Conservation (phyloP, 164 flowering plant genomes). For the Chimonanthus salicifolius region DNA sequence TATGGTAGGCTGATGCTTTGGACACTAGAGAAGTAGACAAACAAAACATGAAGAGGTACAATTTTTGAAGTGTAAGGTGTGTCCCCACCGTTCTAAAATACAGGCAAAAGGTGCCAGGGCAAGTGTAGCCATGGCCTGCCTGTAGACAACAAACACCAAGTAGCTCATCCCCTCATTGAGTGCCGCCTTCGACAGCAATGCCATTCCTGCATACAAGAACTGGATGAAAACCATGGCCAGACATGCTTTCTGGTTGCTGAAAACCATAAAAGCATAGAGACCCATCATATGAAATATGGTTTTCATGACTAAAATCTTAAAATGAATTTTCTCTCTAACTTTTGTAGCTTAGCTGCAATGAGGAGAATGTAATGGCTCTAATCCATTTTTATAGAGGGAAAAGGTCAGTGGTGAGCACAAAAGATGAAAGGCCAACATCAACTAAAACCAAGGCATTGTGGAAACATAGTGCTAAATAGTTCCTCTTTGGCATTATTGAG, state of each 20-base stretch:
- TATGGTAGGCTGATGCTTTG: neutral
- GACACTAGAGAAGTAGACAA: neutral
- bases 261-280: constrained; percentile 1
- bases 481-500: neutral
- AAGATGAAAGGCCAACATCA: neutral
- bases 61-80: neutral
- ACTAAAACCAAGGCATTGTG: constrained; percentile 5
- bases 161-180: constrained; percentile 18
- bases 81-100: constrained; percentile 16
- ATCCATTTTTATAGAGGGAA: constrained; percentile 5
- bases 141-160: constrained; percentile 20
- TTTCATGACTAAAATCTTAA: neutral
- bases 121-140: constrained; percentile 19
- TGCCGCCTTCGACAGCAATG: constrained; percentile 21
- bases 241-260: constrained; percentile 12
- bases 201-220: constrained; percentile 23
- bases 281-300: neutral
- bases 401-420: neutral
- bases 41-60: neutral
- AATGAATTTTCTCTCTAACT: neutral
- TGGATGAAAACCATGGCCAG: constrained; percentile 18
- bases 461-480: constrained; percentile 6
- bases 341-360: neutral
- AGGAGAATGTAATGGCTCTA: neutral
- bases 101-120: constrained; percentile 15